Evolutionary conservation across 2,329 filamentous ascomycete species (phyloP), one percentile per base, ranked within the genome.

Genomic region (Alternaria alternata): DNA sequence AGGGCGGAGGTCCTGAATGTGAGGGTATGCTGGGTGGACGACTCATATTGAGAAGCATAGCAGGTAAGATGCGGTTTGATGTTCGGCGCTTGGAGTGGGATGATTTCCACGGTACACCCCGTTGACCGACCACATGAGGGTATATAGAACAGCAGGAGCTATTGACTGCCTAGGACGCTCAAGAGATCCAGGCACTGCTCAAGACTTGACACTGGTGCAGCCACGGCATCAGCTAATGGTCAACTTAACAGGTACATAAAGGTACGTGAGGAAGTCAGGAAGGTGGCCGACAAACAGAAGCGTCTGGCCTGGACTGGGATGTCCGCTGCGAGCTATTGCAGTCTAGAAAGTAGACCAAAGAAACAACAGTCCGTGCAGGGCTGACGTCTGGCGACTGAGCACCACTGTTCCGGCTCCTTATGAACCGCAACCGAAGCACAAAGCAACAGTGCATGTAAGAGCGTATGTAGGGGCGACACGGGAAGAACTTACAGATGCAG

Each of bases 1-100:
- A 71, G 11, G 68, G 59, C 38, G 70, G 67, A 66, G 73, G 73
- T 30, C 70, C 73, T 63, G 71, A 69, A 91, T 93, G 96, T 71
- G 92, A 91, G 1, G 93, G 92, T 75, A 96, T 96, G 56, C 96
- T 93, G 2, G 85, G 85, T 76, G 96, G 91, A 22, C 92, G 93
- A 72, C 96, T 92, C 68, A 96, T 93, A 41, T 90, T 84, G 51
- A 91, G 91, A 72, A 77, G 70, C 73, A 76, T 77, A 62, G 66
- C 68, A 71, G 65, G 67, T 49, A 47, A 64, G 59, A 65, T 61
- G 64, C 63, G 55, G 62, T 55, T 70, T 59, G 70, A 66, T 48
- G 69, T 66, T 71, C 65, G 63, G 63, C 61, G 67, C 55, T 67
- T 63, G 68, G 67, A 64, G 70, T 69, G 63, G 70, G 70, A 72